Conservation (phyloP, 768 basidiomycete species). For the Fibroporia radiculosa region DNA sequence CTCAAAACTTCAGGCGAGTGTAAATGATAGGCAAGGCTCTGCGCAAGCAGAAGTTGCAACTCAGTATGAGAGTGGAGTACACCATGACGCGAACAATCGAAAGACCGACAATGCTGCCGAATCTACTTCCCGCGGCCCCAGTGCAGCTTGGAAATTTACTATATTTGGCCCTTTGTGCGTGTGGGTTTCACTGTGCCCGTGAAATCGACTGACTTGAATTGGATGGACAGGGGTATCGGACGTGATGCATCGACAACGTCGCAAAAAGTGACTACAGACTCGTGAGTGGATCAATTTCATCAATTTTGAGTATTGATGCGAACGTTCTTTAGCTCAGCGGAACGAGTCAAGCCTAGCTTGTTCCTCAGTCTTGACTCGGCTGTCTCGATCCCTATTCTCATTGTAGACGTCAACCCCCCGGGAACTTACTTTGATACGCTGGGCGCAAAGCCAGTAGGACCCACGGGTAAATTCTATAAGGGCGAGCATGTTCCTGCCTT, state of each 20-base stretch:
- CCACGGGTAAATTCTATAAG: conserved; percentile 57
- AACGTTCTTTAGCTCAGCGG: not conserved
- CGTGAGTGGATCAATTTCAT: not conserved
- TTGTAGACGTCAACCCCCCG: conserved; percentile 33
- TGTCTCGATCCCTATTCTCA: conserved; percentile 40
- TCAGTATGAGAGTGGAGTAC: too few species aligned
- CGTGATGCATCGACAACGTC: conserved; percentile 16
- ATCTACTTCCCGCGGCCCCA: not conserved
- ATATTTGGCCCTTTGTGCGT: conserved; percentile 65
- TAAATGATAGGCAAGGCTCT: too few species aligned
- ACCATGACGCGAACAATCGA: too few species aligned
- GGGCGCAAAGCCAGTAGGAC: conserved; percentile 28
- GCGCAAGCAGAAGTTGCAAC: too few species aligned
- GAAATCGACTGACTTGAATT: conserved; percentile 8
- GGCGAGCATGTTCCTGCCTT: conserved; percentile 38
- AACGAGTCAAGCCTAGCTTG: not conserved
- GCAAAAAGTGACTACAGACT: not conserved
- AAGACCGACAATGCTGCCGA: not conserved
- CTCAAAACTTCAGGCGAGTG: too few species aligned
- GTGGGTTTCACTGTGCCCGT: conserved; percentile 8
- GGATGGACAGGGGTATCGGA: conserved; percentile 28
- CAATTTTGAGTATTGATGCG: not conserved
- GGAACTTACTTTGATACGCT: conserved; percentile 29
- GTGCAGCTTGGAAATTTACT: conserved; percentile 40
- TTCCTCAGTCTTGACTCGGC: conserved; percentile 43